Base-by-base conservation (phyloP, 805 yeast genomes). In the Candida caryicola region DNA sequence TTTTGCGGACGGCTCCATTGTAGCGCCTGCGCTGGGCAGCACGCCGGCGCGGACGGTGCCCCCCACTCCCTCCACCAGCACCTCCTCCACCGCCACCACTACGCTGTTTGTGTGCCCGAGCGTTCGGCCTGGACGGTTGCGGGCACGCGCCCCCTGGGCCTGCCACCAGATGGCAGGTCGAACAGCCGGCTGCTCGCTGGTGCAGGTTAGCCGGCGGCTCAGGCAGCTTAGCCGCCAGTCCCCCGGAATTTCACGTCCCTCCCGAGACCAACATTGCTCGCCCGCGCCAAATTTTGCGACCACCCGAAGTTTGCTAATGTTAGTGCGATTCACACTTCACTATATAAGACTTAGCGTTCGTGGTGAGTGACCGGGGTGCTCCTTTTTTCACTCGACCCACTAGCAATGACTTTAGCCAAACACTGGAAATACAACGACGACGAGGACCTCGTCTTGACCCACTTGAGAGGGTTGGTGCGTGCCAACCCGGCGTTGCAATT, bases 401-500 rank as follows among this genome's bases (percentile, higher is more conserved):
- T 14, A 33, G n/a, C 4, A 19, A 57, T 57, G 60, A 51, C 58
- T 4, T 44, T 58, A 32, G 55, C 56, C 5, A 71, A 76, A 47
- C 81, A 77, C 52, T 77, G 81, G 81, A 60, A 59, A 26, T 76
- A 74, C 52, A 52, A 58, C 23, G 38, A 53, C 26, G 50, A 67
- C 27, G 69, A 66, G 23, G 79, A 76, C 44, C 51, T 75, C 10
- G 78, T 74, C 13, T 59, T 66, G 31, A 45, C 74, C 6, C 73
- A 75, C 17, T 64, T 81, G 30, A 67, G 68, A 47, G 82, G 82
- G 17, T 61, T 81, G 29, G 74, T 69, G 10, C 66, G 70, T 17
- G 50, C 77, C 30, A 80, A 79, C 45, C 87, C 88, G 1, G 62
- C 69, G 21, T 52, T 82, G 33, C 61, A 64, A 19, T 59, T 79